A percentile compares a stretch with the other conserved stretches of the same genome.
These are phyloP conservation scores for Penicillium bialowiezense DNA, from an alignment of 495 filamentous ascomycete species.

Conservation along the genomic window DNA sequence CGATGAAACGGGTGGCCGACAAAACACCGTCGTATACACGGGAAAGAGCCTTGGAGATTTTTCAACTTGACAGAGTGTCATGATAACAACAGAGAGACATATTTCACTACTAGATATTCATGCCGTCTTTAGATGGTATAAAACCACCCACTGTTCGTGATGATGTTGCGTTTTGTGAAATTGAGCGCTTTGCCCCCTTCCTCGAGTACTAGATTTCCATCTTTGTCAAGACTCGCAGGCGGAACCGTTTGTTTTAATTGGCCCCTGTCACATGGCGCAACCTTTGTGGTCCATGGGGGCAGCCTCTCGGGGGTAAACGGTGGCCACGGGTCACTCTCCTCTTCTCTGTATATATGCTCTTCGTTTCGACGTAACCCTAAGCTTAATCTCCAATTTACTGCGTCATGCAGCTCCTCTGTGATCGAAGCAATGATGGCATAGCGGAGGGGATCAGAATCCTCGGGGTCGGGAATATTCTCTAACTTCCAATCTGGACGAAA, in stretches of 20 bases:
- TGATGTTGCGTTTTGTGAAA: slow-evolving; percentile 31
- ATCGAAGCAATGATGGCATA: slow-evolving; percentile 40
- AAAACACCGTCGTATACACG: slow-evolving; percentile 18
- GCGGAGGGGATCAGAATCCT: slow-evolving; percentile 32
- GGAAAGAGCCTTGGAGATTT: too few species aligned
- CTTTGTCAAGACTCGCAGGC: slow-evolving; percentile 7
- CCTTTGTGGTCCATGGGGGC: slow-evolving; percentile 21
- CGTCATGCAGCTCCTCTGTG: slow-evolving; percentile 32
- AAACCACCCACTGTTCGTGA: slow-evolving; percentile 30
- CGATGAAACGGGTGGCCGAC: slow-evolving; percentile 22
- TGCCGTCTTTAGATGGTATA: slow-evolving; percentile 30
- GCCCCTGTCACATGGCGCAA: slow-evolving; percentile 20
- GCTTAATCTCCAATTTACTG: slow-evolving; percentile 39
- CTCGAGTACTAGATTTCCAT: slow-evolving; percentile 27
- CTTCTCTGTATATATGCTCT: slow-evolving; percentile 25
- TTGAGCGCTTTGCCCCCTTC: slow-evolving; percentile 14
- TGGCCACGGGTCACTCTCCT: slow-evolving; percentile 18
- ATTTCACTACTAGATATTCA: too few species aligned
- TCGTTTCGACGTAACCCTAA: slow-evolving; percentile 32
- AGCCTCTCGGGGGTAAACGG: slow-evolving; percentile 20
- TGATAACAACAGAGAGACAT: too few species aligned
- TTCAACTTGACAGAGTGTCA: too few species aligned
- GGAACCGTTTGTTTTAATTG: slow-evolving; percentile 16
- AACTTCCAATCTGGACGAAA: slow-evolving; percentile 27
- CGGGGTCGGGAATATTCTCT: slow-evolving; percentile 31